Evolutionary conservation across 2,329 filamentous ascomycete genomes (phyloP), one percentile per base, ranked within the genome.

Genomic region (Lecanosticta acicola): DNA sequence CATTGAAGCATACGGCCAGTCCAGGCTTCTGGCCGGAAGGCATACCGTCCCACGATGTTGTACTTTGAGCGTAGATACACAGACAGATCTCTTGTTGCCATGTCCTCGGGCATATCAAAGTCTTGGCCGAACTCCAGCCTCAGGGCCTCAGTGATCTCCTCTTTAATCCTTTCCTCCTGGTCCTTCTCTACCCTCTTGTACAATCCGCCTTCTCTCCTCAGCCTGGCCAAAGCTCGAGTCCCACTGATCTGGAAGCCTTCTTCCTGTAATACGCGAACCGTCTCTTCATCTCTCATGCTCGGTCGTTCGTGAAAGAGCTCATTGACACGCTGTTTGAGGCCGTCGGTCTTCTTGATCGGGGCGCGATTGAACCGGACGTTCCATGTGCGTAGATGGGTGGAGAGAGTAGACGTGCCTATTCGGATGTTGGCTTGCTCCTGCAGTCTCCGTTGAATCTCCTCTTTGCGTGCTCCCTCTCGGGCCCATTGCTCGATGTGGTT

Each of bases 241-340:
- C 35, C 35, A 19, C 35, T 37, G 17, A 37, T 37, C 35, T 37
- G 35, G 19, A 37, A 37, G 4, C 35, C 35, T 17, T 37, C 35
- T 4, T 37, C 14, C 35, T 19, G 35, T 10, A 37, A 17, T 4
- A 37, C 10, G 3, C 8, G 3, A 5, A 37, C 35, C 13, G 18
- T 37, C 8, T 37, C 35, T 19, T 37, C 35, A 19, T 37, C 35
- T 37, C 11, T 17, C 35, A 37, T 17, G 3, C 5, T 19, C 11
- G 8, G 17, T 5, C 9, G 18, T 17, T 17, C 18, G 35, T 37
- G 35, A 19, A 37, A 37, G 17, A 37, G 35, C 35, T 18, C n/a
- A 5, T 16, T 19, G 35, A 37, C 9, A 3, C 35, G 35, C 9
- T 16, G 10, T 3, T 17, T n/a, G 10, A 37, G 35, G 14, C 14